These are phyloP conservation scores for Colletotrichum sp. DNA, from an alignment of 2,329 filamentous ascomycete species.

Conservation along the genomic window DNA sequence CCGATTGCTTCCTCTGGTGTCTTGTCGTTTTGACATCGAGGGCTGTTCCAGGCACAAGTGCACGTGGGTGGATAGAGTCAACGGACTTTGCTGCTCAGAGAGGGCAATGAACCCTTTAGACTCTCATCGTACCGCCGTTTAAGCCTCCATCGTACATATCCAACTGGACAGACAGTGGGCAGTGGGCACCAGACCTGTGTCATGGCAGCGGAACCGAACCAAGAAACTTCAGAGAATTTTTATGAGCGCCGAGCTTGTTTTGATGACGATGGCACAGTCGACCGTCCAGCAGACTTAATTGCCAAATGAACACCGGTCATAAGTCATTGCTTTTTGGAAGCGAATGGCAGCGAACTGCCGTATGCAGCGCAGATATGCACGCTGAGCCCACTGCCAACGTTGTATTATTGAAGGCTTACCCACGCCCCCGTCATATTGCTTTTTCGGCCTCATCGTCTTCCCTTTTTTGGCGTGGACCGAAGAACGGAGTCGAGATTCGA, in stretches of 20 bases:
- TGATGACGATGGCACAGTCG: background rate
- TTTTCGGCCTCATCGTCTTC: background rate
- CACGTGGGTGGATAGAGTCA: background rate
- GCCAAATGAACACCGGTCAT: background rate
- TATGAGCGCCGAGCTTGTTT: background rate
- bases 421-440: background rate
- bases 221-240: background rate
- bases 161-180: background rate
- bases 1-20: background rate
- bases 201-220: background rate
- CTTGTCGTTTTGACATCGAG: background rate
- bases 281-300: background rate
- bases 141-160: slow-evolving; percentile 2
- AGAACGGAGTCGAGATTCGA: background rate
- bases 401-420: slow-evolving; percentile 9
- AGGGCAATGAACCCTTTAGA: background rate
- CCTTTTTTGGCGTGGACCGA: slow-evolving; percentile 5
- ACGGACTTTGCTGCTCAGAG: background rate
- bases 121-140: background rate
- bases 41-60: background rate
- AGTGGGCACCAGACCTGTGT: background rate
- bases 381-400: background rate
- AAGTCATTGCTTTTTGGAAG: background rate
- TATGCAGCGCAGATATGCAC: slow-evolving; percentile 8
- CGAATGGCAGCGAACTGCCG: background rate